A percentile compares a stretch with the other conserved stretches of the same genome.
Evolutionary conservation across 2,329 filamentous ascomycete genomes (phyloP).

Genomic region (Huntiella abstrusa): DNA sequence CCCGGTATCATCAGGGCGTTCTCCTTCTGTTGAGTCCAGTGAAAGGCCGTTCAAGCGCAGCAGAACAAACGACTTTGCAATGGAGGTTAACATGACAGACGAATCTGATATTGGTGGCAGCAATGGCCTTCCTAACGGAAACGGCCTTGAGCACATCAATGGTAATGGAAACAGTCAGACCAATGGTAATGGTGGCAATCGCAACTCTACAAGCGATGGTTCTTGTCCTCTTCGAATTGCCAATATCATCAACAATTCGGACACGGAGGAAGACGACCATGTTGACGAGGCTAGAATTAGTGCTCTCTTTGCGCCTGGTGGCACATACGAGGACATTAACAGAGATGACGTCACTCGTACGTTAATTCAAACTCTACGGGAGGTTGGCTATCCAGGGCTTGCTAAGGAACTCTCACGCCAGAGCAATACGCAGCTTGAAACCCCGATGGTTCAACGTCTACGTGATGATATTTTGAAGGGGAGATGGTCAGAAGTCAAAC

Average conservation of each 20-base stretch:
- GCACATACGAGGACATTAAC: conserved; percentile 21
- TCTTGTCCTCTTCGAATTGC: conserved; percentile 3
- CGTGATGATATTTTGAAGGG: conserved; percentile 62
- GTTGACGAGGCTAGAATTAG: too few species aligned
- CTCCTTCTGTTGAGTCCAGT: too few species aligned
- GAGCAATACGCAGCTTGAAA: conserved; percentile 79
- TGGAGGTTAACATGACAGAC: too few species aligned
- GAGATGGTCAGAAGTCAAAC: conserved; percentile 71
- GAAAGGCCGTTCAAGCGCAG: too few species aligned
- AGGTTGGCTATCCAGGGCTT: conserved; percentile 68
- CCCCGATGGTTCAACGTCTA: conserved; percentile 68
- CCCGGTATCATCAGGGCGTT: too few species aligned
- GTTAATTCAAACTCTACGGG: conserved; percentile 73
- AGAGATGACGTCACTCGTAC: conserved; percentile 86
- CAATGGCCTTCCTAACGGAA: too few species aligned
- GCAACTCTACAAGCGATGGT: neutral
- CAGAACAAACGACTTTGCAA: too few species aligned
- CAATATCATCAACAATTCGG: conserved; percentile 9
- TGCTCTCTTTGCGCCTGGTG: neutral
- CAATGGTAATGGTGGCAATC: too few species aligned
- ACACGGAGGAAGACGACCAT: neutral
- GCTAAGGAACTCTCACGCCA: conserved; percentile 58
- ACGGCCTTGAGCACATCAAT: neutral
- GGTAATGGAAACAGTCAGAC: neutral
- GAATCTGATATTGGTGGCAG: too few species aligned